Evolutionary conservation across 78 protist genomes (phyloP), one percentile per base, ranked within the genome.

Genomic region (Isochrysis galbana): DNA sequence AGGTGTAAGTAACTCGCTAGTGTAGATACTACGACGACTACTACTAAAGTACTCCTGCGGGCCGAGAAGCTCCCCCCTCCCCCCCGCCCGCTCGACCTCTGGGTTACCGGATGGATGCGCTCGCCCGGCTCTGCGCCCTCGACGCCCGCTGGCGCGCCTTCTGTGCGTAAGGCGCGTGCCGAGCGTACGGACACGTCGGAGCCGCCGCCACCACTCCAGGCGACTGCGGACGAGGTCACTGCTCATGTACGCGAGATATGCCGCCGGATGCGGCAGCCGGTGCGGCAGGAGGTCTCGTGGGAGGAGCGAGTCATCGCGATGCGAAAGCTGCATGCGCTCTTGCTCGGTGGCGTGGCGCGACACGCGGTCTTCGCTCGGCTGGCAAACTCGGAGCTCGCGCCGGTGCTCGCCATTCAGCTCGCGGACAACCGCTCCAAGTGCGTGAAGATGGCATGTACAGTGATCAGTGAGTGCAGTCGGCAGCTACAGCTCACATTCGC

Each of bases 321-420:
- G 84, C 84, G 46, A 32, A 1, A 46, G 29, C 47, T 77, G 47
- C 84, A 77, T 32, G 44, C 34, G n/a, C 84, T 77, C n/a, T 46
- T 77, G 84, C 84, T 77, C 84, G 84, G 84, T 23, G 46, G 84
- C 84, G 84, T 46, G 47, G 84, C 84, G 47, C 44, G 29, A 46
- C 21, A 22, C 0, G 32, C 45, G 47, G 29, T 14, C 34, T 77
- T 77, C 84, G 44, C 29, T 4, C 21, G 17, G 32, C 84, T 39
- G 48, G 5, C 23, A 41, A 4, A 36, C 44, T 11, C 84, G 46
- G 34, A 77, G 34, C 44, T 77, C 32, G 44, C 10, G 48, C 47
- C 5, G 44, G 48, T 46, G 0, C 84, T 77, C 84, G 44, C 84
- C 14, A 14, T 21, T 41, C 84, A 77, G 84, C 84, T 77, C 47